A percentile compares a stretch with the other conserved stretches of the same genome.
phyloP scores from a whole-genome alignment of 2,329 filamentous ascomycete species.

The Colletotrichum sp. region DNA sequence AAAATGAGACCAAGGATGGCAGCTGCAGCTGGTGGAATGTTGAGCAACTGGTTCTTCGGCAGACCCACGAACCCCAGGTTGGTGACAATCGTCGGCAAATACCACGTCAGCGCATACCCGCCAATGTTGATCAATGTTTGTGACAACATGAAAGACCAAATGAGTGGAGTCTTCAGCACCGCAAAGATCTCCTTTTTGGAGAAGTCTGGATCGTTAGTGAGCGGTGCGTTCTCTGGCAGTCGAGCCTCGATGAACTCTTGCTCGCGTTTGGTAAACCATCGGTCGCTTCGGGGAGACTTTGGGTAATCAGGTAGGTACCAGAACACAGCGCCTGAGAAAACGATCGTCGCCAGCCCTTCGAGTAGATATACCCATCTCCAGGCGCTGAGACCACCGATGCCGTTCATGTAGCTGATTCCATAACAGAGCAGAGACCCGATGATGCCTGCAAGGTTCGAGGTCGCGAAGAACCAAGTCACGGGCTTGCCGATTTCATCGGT shows the following conservation, averaged over 20 bases:
- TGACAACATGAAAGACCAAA: slow-evolving; percentile 27
- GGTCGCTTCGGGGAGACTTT: slow-evolving; percentile 38
- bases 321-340: neutral
- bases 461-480: slow-evolving; percentile 47
- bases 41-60: slow-evolving; percentile 48
- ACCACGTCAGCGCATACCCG: slow-evolving; percentile 45
- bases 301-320: slow-evolving; percentile 49
- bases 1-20: slow-evolving; percentile 43
- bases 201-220: slow-evolving; percentile 40
- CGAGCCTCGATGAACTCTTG: slow-evolving; percentile 44
- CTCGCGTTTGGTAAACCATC: slow-evolving; percentile 42
- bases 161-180: slow-evolving; percentile 29
- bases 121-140: slow-evolving; percentile 43
- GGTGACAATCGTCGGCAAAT: slow-evolving; percentile 46
- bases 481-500: slow-evolving; percentile 47
- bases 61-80: slow-evolving; percentile 45
- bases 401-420: slow-evolving; percentile 31
- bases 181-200: slow-evolving; percentile 37
- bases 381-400: slow-evolving; percentile 26
- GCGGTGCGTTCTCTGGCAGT: slow-evolving; percentile 41
- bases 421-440: slow-evolving; percentile 37
- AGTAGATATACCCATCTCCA: slow-evolving; percentile 46
- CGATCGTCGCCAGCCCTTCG: slow-evolving; percentile 46
- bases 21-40: slow-evolving; percentile 49
- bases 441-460: slow-evolving; percentile 34